Evolutionary conservation across 2,329 filamentous ascomycete genomes (phyloP).

Genomic region (Phialocephala subalpina): DNA sequence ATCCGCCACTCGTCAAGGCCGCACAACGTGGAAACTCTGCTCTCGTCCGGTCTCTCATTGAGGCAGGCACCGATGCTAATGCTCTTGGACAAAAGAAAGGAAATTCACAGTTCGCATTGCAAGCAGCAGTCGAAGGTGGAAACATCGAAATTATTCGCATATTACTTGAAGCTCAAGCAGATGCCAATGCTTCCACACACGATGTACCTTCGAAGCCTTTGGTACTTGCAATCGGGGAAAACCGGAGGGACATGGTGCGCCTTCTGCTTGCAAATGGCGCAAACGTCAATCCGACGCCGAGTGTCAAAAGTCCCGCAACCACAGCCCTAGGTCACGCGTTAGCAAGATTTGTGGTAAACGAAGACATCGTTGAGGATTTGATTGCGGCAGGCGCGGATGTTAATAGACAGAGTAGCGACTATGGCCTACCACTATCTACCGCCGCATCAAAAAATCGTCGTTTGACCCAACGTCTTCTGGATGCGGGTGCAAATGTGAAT

Average conservation of each 20-base stretch:
- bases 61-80: constrained; percentile 16
- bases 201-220: constrained; percentile 5
- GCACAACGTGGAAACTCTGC: constrained; percentile 10
- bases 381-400: constrained; percentile 1
- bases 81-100: neutral
- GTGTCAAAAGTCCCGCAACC: neutral
- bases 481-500: constrained; percentile 24
- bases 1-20: constrained; percentile 22
- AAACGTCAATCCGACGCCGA: constrained; percentile 14
- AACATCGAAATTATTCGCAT: constrained; percentile 21
- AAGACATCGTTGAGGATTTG: constrained; percentile 6
- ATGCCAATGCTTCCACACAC: constrained; percentile 22
- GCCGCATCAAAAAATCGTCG: neutral
- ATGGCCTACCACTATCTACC: constrained; percentile 17
- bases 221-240: constrained; percentile 12
- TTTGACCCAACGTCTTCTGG: constrained; percentile 13
- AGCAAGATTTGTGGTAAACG: neutral
- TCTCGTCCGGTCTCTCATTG: constrained; percentile 13
- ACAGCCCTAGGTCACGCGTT: constrained; percentile 15
- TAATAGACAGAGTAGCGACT: neutral
- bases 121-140: constrained; percentile 19
- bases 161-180: constrained; percentile 22
- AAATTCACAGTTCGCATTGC: constrained; percentile 16
- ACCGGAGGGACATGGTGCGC: constrained; percentile 10
- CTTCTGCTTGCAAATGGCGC: constrained; percentile 21